Evolutionary conservation across 495 filamentous ascomycete species (phyloP).

Genomic region (Penicillium canescens): DNA sequence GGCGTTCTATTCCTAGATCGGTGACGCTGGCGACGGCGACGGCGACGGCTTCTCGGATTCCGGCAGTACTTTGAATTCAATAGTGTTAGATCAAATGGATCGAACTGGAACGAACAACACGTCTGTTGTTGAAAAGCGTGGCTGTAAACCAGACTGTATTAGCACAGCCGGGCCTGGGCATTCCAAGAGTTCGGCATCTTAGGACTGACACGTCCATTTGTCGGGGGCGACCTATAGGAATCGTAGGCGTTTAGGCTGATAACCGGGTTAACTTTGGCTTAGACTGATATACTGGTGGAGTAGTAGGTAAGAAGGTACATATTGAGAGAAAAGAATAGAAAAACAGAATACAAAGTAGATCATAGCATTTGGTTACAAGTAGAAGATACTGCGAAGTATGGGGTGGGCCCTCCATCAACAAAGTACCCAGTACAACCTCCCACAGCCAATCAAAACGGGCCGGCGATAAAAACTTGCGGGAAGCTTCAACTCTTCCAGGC

Average conservation of each 20-base stretch:
- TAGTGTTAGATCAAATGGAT: too few species aligned
- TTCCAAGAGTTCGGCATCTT: conserved; percentile 20
- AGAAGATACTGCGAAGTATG: not conserved
- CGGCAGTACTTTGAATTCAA: not conserved
- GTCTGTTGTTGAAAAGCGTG: too few species aligned
- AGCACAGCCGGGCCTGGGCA: conserved; percentile 8
- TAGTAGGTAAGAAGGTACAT: not conserved
- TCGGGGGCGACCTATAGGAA: conserved; percentile 1
- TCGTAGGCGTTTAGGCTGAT: not conserved
- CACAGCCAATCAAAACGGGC: conserved; percentile 22
- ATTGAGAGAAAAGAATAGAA: too few species aligned
- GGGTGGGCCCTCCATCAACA: not conserved
- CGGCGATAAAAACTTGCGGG: conserved; percentile 22
- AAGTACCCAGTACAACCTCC: conserved; percentile 2
- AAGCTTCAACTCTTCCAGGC: not conserved
- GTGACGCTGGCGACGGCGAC: not conserved
- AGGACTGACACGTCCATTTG: conserved; percentile 11
- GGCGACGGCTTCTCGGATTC: not conserved
- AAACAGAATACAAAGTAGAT: not conserved
- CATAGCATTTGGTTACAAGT: not conserved
- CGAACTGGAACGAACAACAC: too few species aligned
- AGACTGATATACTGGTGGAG: too few species aligned
- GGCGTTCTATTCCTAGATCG: conserved; percentile 4
- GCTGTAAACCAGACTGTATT: not conserved
- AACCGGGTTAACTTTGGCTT: not conserved